phyloP scores from a whole-genome alignment of 1,284 basidiomycete genomes.

The Sanghuangporus baumii region DNA sequence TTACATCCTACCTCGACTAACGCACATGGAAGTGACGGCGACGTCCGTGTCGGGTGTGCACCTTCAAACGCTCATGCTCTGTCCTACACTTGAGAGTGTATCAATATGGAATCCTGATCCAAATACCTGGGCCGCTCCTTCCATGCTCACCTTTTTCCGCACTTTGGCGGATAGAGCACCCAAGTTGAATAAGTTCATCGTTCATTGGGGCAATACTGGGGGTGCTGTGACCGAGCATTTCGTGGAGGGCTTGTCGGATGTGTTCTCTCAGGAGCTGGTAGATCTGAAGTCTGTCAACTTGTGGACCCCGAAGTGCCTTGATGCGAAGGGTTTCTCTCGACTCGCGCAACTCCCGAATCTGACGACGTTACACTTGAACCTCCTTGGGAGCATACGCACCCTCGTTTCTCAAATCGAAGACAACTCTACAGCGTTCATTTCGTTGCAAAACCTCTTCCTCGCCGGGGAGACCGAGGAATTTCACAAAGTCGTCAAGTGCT shows the following conservation, averaged over 20 bases:
- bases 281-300: slow-evolving; percentile 12
- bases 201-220: slow-evolving; percentile 11
- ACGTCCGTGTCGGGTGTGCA: slow-evolving; percentile 16
- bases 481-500: slow-evolving; percentile 8
- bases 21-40: slow-evolving; percentile 15
- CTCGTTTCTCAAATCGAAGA: background rate
- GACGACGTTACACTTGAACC: slow-evolving; percentile 15
- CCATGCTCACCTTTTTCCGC: slow-evolving; percentile 17
- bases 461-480: slow-evolving; percentile 9
- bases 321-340: slow-evolving; percentile 7
- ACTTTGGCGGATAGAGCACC: slow-evolving; percentile 13
- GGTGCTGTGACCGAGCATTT: background rate
- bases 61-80: slow-evolving; percentile 15
- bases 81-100: slow-evolving; percentile 15
- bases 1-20: slow-evolving; percentile 14
- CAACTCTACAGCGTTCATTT: slow-evolving; percentile 7
- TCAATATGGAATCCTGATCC: slow-evolving; percentile 12
- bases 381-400: background rate
- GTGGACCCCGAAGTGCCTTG: slow-evolving; percentile 15
- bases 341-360: slow-evolving; percentile 13
- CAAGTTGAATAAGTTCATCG: slow-evolving; percentile 13
- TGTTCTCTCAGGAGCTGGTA: slow-evolving; percentile 6
- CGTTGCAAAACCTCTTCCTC: slow-evolving; percentile 14
- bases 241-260: slow-evolving; percentile 12
- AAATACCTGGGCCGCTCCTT: background rate